Evolutionary conservation across 768 basidiomycete genomes (phyloP), one percentile per base, ranked within the genome.

Genomic region (Mycena latifolia): DNA sequence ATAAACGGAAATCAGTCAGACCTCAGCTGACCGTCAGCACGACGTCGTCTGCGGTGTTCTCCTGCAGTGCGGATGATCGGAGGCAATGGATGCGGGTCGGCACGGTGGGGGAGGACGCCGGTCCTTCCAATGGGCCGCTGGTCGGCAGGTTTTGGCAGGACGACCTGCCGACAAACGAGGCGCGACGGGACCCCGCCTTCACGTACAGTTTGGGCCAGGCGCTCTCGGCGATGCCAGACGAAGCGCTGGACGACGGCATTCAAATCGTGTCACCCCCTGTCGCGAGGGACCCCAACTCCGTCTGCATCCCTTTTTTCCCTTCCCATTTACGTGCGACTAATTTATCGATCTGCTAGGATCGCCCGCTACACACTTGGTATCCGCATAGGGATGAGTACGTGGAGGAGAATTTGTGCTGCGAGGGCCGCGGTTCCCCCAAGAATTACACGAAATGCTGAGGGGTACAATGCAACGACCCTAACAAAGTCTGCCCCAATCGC

Each of bases 151-250:
- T 37, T 9, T 62, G 52, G 53, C 45, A 25, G n/a, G 53, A 63
- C 6, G 61, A 63, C 29, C 20, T 63, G 15, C 35, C 31, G 10
- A 63, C 61, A 3, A 54, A 29, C n/a, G 18, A 5, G 12, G 61
- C 61, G 8, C 24, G 61, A 5, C 1, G 12, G 0, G 53, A 54
- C 12, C 24, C 33, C 10, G 20, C 3, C 20, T 63, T 63, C 41
- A 47, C 61, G 7, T 63, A 63, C 27, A 9, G 39, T 6, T 33
- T 63, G 31, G 61, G 61, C 25, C 2, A 20, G 9, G 48, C 54
- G 2, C 45, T 63, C 0, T 45, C 46, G 5, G 27, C 61, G 0
- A 18, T 50, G 33, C 12, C 27, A 14, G 61, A 63, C 6, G 27
- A 39, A 2, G 46, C 20, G 2, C 15, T 12, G 1, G 29, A 31